Conservation (phyloP, 2,329 filamentous ascomycete genomes). For the Botryotinia globosa region DNA sequence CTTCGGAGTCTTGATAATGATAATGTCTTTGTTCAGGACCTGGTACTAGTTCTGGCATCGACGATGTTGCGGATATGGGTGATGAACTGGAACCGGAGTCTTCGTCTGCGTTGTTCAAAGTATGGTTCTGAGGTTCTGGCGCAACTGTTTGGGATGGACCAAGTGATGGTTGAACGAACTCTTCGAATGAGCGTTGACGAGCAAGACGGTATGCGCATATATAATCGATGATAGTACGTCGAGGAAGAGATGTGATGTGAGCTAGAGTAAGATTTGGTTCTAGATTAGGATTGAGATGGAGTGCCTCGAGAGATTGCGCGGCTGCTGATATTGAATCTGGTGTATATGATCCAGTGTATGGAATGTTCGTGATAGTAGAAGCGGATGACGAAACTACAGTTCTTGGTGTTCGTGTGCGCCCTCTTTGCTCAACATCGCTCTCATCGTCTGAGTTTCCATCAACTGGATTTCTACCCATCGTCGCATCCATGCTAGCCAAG, state of each 20-base stretch:
- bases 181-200: neutral
- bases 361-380: neutral
- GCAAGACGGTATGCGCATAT: neutral
- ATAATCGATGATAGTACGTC: neutral
- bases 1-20: neutral
- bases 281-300: neutral
- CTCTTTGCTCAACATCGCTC: neutral
- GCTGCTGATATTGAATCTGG: neutral
- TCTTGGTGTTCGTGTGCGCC: neutral
- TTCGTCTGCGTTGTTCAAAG: rapidly evolving
- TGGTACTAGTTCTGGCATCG: neutral
- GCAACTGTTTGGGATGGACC: neutral
- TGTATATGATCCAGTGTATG: neutral
- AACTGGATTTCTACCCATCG: neutral
- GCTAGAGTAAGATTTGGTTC: neutral
- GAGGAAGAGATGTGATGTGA: neutral
- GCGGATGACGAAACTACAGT: neutral
- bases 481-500: neutral
- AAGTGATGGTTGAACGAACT: neutral
- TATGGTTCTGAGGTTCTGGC: neutral
- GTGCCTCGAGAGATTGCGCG: neutral
- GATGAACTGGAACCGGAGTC: neutral
- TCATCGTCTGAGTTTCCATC: neutral
- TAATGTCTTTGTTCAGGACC: neutral
- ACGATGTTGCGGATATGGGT: neutral